Evolutionary conservation across 2,329 filamentous ascomycete species (phyloP).

Genomic region (Xylariales sp.): DNA sequence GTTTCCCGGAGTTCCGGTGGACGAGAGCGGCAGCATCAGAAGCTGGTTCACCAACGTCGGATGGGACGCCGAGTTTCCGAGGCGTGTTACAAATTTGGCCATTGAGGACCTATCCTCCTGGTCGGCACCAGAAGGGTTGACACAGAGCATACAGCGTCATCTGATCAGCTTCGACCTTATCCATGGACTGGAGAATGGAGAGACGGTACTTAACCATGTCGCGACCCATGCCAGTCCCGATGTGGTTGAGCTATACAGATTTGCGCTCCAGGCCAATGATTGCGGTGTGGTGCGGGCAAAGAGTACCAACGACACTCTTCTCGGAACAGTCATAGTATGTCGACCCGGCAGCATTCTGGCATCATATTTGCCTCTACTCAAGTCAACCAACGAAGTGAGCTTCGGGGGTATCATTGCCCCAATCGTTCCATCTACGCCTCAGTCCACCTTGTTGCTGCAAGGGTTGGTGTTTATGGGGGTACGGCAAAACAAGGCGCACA

Average conservation of each 20-base stretch:
- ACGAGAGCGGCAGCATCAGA: constrained; percentile 44
- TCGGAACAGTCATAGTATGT: constrained; percentile 79
- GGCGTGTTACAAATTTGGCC: constrained; percentile 61
- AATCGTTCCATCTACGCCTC: constrained; percentile 65
- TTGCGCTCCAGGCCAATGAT: constrained; percentile 66
- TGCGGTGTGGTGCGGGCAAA: constrained; percentile 84
- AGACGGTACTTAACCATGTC: constrained; percentile 70
- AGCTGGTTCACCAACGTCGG: constrained; percentile 89
- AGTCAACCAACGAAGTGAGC: constrained; percentile 49
- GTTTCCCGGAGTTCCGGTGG: constrained; percentile 74
- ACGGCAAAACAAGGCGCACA: constrained; percentile 76
- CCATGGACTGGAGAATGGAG: constrained; percentile 72
- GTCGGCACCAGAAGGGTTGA: constrained; percentile 71
- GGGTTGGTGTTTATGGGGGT: constrained; percentile 77
- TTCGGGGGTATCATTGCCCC: constrained; percentile 78
- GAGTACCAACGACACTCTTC: constrained; percentile 59
- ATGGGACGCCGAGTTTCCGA: constrained; percentile 69
- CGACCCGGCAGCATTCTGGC: constrained; percentile 64
- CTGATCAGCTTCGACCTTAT: constrained; percentile 80
- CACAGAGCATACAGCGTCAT: constrained; percentile 66
- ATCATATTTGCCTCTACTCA: constrained; percentile 65
- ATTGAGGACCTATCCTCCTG: constrained; percentile 70
- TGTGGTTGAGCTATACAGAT: constrained; percentile 73
- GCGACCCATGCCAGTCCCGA: constrained; percentile 71
- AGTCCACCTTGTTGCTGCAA: constrained; percentile 67